Evolutionary conservation across 2,329 filamentous ascomycete genomes (phyloP), one percentile per base, ranked within the genome.

Genomic region (Stachybotrys elegans): DNA sequence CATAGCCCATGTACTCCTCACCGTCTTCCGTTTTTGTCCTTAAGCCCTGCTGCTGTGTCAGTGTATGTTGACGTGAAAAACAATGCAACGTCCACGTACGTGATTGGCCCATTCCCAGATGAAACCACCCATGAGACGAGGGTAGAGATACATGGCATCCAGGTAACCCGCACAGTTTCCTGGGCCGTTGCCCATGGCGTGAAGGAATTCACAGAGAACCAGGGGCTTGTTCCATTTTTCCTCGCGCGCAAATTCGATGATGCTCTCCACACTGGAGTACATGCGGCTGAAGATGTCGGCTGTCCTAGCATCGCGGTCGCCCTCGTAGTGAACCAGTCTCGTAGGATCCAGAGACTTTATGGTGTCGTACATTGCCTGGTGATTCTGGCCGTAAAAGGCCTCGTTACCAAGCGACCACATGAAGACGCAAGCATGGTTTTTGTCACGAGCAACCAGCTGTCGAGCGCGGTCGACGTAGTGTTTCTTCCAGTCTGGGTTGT

Each of bases 331-430:
- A 5, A 86, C 69, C 2, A 76, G 73, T 12, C 82, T 29, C 11
- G 40, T 77, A 3, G 64, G 55, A 50, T 84, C 82, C 25, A 75
- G 69, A 2, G 61, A 54, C 51, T 78, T 81, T 57, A 81, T 76
- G 57, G 71, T 78, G 6, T 81, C 67, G 47, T 83, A 82, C 83
- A 87, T 88, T 50, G 76, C 78, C 32, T 69, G 69, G 54, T 83
- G 79, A 53, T 87, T 87, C 12, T 68, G 64, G 1, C 84, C 84
- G 53, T 84, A 86, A 57, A 84, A 86, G 0, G 82, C 76, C 57
- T 87, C 83, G 53, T 87, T 88, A 0, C 84, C 84, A 1, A 87
- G 66, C 21, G 78, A 83, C 84, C 84, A 88, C 39, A 86, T 76
- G 42, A 87, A 78, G 36, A 88, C 70, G 8, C 72, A 81, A 1